Percentiles rank a stretch among this genome's conserved stretches.
These are phyloP conservation scores for Myrica gale DNA, from an alignment of 306 rosid genomes.

Conservation along the genomic window DNA sequence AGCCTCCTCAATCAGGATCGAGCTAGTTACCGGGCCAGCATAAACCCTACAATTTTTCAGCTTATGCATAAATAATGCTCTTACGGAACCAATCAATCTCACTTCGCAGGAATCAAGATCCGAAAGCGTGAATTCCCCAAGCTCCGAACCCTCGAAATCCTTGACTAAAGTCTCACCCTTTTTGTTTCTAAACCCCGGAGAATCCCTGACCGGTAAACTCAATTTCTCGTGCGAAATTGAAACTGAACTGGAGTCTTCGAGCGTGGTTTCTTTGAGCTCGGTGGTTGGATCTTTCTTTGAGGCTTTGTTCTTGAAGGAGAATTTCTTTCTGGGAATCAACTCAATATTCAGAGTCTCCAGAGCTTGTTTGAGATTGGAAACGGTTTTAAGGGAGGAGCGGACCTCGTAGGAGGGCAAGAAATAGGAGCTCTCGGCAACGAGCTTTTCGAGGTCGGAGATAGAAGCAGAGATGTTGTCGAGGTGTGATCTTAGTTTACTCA, in stretches of 20 bases:
- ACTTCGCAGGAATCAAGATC: constrained; percentile 86
- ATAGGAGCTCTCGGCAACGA: constrained; percentile 72
- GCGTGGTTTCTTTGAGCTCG: constrained; percentile 13
- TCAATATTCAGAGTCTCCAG: constrained; percentile 48
- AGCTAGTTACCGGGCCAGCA: constrained; percentile 63
- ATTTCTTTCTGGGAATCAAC: constrained; percentile 70
- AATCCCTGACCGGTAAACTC: constrained; percentile 39
- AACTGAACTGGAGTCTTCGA: background rate
- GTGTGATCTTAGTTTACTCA: constrained; percentile 43
- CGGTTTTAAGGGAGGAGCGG: constrained; percentile 64
- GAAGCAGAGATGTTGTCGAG: constrained; percentile 57
- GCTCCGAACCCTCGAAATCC: constrained; percentile 49
- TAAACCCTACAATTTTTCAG: constrained; percentile 62
- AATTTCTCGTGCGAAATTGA: constrained; percentile 10
- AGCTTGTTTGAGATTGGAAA: constrained; percentile 53
- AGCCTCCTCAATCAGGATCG: constrained; percentile 67
- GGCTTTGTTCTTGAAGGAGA: constrained; percentile 62
- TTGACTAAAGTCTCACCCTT: constrained; percentile 44
- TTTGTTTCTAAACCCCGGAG: constrained; percentile 61
- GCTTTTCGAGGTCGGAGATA: constrained; percentile 73
- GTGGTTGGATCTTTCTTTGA: constrained; percentile 39
- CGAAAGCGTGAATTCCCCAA: constrained; percentile 73
- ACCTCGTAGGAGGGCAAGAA: constrained; percentile 77
- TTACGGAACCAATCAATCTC: constrained; percentile 58
- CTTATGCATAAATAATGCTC: constrained; percentile 69